These are phyloP conservation scores for Coniochaeta hoffmannii DNA, from an alignment of 2,329 filamentous ascomycete genomes.

Conservation along the genomic window DNA sequence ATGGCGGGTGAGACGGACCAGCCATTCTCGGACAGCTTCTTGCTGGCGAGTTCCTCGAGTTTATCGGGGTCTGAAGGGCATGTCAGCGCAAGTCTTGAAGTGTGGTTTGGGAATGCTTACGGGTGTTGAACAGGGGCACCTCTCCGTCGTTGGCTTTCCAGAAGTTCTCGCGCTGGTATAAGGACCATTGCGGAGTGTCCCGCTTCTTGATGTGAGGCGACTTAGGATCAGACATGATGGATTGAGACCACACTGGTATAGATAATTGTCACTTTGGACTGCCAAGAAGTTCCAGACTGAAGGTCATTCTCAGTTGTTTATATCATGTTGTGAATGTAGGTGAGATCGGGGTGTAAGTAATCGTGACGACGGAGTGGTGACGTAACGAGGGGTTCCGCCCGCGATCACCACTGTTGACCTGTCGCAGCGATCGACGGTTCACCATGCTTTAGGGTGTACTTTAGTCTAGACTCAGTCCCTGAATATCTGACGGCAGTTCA, in stretches of 20 bases:
- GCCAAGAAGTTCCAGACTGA: constrained; percentile 32
- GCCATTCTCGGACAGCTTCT: constrained; percentile 48
- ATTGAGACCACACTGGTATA: background rate
- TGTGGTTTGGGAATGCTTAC: constrained; percentile 7
- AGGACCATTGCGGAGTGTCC: constrained; percentile 16
- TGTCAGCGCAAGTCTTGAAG: background rate
- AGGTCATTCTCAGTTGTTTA: too few species aligned
- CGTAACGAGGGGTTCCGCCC: background rate
- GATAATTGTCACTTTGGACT: background rate
- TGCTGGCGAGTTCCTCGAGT: constrained; percentile 49
- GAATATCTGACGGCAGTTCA: background rate
- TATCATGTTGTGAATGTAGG: background rate
- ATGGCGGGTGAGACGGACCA: constrained; percentile 22
- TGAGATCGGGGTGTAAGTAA: background rate
- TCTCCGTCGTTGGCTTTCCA: constrained; percentile 17
- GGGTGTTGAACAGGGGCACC: constrained; percentile 16
- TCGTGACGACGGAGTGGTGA: background rate
- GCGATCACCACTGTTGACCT: background rate
- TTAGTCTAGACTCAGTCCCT: too few species aligned
- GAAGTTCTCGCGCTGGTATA: constrained; percentile 19
- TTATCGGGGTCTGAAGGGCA: constrained; percentile 41
- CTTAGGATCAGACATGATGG: constrained; percentile 11
- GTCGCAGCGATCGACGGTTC: background rate
- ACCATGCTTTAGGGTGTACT: too few species aligned
- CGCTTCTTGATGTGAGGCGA: constrained; percentile 16